Evolutionary conservation across 805 yeast genomes (phyloP), one percentile per base, ranked within the genome.

Genomic region (Tetrapisispora phaffii): DNA sequence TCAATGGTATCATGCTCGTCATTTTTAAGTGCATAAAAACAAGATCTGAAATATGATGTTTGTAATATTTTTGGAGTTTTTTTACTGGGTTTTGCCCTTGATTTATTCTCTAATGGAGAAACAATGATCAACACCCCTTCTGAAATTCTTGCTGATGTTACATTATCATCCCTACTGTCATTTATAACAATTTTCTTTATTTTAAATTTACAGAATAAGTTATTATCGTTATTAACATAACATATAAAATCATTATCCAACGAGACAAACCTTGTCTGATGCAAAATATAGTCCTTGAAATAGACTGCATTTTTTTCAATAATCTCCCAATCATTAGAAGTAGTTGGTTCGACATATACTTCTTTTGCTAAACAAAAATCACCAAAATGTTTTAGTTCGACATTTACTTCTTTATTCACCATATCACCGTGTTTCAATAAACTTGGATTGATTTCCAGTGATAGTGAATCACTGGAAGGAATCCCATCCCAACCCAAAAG

Each of bases 291-390:
- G 39, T 79, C 76, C 58, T 90, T 97, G 22, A 90, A 73, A 35
- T 72, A 75, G 24, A 74, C 78, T 2, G 95, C 90, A 61, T 90
- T 85, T 2, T 83, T 63, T 57, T 89, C 96, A 2, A 88, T 84
- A 23, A 85, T 67, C 52, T 89, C 97, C 97, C 97, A 90, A 58
- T 90, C 98, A 5, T 82, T 73, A 1, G 80, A 62, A 0, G 85
- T 72, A 17, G 75, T 64, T 0, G 97, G 97, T 55, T 85, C 96
- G 37, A 90, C 71, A 55, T 76, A 79, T 2, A 89, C 79, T 3
- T 79, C 76, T 6, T 71, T 67, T 1, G 87, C 77, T 15, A 43
- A 41, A 7, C 31, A 40, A 4, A 39, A 24, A 7, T 41, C 43
- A 16, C 46, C 54, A 34, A 49, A 57, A 12, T 44, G 46, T 22